phyloP scores from a whole-genome alignment of 1,139 yeast species.

The Zygosaccharomyces sapae region DNA sequence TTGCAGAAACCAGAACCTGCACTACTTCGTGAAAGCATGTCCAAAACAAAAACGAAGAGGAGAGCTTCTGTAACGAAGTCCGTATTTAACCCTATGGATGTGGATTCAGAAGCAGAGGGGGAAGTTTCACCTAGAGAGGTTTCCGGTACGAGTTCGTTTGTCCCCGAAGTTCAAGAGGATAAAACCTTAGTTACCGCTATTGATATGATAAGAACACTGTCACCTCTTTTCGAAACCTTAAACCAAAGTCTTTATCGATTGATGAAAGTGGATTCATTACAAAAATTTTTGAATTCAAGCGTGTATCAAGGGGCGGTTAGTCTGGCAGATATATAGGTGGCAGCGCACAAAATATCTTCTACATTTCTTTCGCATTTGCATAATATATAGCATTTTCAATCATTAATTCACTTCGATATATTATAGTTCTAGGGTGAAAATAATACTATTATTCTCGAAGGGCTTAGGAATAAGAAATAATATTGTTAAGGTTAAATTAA shows the following conservation, averaged over 20 bases:
- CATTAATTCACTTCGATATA: not conserved
- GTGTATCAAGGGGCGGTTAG: slow-evolving; percentile 34
- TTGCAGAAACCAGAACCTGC: slow-evolving; percentile 5
- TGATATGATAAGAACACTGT: slow-evolving; percentile 38
- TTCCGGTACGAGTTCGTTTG: not conserved
- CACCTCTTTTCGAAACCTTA: slow-evolving; percentile 43
- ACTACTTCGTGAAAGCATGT: not conserved
- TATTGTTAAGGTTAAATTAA: not conserved
- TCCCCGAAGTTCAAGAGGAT: slow-evolving; percentile 26
- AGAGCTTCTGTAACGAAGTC: not conserved
- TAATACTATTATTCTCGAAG: too few relatives aligned
- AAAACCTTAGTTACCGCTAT: slow-evolving; percentile 34
- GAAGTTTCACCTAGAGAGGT: not conserved
- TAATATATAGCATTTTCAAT: slow-evolving; percentile 2
- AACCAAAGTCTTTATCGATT: slow-evolving; percentile 48
- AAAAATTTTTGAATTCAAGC: slow-evolving; percentile 55
- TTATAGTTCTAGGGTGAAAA: too few relatives aligned
- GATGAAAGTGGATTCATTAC: slow-evolving; percentile 72
- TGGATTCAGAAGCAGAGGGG: not conserved
- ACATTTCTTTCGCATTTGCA: not conserved
- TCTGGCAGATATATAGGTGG: slow-evolving; percentile 7
- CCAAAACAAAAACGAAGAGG: not conserved
- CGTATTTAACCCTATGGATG: not conserved
- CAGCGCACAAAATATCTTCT: slow-evolving; percentile 2
- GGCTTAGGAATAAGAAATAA: too few relatives aligned